Evolutionary conservation across 257 asterid species (phyloP).

Genomic region (Lantana camara): DNA sequence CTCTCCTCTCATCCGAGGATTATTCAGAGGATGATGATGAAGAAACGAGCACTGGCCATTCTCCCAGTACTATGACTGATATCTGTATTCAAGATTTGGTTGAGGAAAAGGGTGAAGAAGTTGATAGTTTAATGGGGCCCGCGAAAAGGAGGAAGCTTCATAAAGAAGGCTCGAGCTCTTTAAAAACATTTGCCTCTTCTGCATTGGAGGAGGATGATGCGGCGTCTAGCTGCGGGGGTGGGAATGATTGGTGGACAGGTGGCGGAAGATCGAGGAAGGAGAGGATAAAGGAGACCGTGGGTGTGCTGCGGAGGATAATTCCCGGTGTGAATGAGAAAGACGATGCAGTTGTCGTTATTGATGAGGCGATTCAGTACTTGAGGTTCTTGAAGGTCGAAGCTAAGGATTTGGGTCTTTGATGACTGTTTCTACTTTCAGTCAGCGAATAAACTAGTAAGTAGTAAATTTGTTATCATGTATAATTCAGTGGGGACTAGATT

Average conservation of each 20-base stretch:
- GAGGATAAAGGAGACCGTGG: conserved; percentile 54
- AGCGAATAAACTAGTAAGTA: not conserved
- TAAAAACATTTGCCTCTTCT: conserved; percentile 34
- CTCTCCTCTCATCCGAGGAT: conserved; percentile 78
- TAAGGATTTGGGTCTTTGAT: conserved; percentile 60
- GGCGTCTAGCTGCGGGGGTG: conserved; percentile 57
- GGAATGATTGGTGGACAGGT: conserved; percentile 34
- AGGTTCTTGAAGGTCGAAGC: conserved; percentile 72
- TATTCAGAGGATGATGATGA: conserved; percentile 73
- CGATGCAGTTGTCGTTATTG: conserved; percentile 58
- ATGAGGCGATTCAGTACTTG: conserved; percentile 75
- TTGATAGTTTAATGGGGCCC: conserved; percentile 55
- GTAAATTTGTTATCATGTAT: not conserved
- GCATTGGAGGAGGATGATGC: conserved; percentile 65
- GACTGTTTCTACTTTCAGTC: conserved; percentile 24
- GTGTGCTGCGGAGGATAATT: conserved; percentile 58
- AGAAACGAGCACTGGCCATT: conserved; percentile 86
- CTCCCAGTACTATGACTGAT: conserved; percentile 80
- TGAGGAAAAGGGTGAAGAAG: conserved; percentile 63
- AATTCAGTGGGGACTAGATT: too few species aligned
- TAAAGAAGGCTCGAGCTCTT: conserved; percentile 35
- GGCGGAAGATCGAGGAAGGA: conserved; percentile 60
- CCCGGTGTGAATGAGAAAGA: conserved; percentile 69
- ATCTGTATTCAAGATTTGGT: conserved; percentile 34
- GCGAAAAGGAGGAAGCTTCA: conserved; percentile 56